Conservation (phyloP, 441 rosid species). For the Eutrema salsugineum region DNA sequence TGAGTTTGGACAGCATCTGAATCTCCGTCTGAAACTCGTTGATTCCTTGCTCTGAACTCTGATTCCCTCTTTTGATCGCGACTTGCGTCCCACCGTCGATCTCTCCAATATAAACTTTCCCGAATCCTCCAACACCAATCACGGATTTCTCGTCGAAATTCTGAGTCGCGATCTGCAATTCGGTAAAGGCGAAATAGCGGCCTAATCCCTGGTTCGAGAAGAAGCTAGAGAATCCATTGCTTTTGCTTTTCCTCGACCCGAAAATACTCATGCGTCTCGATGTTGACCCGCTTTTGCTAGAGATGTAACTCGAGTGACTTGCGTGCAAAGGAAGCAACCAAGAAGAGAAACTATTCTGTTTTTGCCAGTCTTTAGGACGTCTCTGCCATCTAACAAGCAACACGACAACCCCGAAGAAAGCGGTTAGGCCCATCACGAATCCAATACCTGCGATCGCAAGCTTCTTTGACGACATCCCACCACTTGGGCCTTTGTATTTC, state of each 20-base stretch:
- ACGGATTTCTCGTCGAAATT: constrained; percentile 54
- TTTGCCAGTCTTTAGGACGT: constrained; percentile 54
- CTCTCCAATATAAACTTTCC: constrained; percentile 50
- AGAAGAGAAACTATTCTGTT: constrained; percentile 61
- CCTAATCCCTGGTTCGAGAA: constrained; percentile 51
- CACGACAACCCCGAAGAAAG: constrained; percentile 35
- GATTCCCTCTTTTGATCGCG: constrained; percentile 55
- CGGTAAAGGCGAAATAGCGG: constrained; percentile 42
- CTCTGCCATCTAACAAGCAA: constrained; percentile 41
- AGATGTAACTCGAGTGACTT: constrained; percentile 36
- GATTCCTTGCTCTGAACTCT: constrained; percentile 57
- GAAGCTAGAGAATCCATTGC: constrained; percentile 39
- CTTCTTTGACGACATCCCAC: constrained; percentile 34
- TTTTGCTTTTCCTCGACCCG: constrained; percentile 48
- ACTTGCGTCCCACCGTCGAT: constrained; percentile 49
- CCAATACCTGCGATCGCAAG: constrained; percentile 39
- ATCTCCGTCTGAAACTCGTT: constrained; percentile 68
- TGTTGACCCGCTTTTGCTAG: constrained; percentile 49
- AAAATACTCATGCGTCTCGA: constrained; percentile 47
- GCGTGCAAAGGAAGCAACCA: constrained; percentile 53
- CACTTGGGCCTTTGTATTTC: constrained; percentile 26
- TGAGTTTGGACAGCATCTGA: constrained; percentile 59
- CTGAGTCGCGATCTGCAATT: constrained; percentile 46
- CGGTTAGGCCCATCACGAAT: constrained; percentile 42
- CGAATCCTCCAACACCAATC: constrained; percentile 63